Evolutionary conservation across 257 asterid species (phyloP), one percentile per base, ranked within the genome.

Genomic region (Oldenlandia corymbosa): DNA sequence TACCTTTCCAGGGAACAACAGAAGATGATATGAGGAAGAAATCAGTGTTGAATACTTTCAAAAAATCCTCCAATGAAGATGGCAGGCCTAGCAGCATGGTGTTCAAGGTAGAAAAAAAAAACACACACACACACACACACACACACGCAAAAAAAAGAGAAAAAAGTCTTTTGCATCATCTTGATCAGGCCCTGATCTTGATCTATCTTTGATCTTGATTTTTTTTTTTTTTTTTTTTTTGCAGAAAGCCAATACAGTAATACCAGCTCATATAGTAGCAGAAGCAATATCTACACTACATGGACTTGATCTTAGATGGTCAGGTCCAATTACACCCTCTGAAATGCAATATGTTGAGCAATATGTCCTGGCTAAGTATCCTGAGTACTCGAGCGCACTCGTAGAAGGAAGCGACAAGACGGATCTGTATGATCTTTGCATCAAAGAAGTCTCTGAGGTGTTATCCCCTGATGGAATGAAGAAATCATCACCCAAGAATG

Each of bases 251-350:
- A 76, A 86, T 42, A 78, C 82, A 27, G 73, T 88, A 68, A 84
- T 88, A 34, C 96, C 93, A 5, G 90, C 95, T 0, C 95, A 88
- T 70, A 73, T 86, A 28, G 82, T 88, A 17, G 96, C 96, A 5
- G 96, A 88, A 71, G 96, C 95, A 36, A 88, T 88, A 75, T 88
- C 95, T 5, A 88, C 87, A 36, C 88, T 88, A 16, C 81, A 80
- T 39, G 96, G 96, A 10, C 78, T 86, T 23, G 95, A 82, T 74
- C 85, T 88, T 2, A 71, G 96, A 67, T 88, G 96, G 96, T 88
- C 95, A 12, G 96, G 95, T 28, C 95, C 96, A 56, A 88, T 88
- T 39, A 88, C 96, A 30, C 95, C 93, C 0, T 73, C 71, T 0
- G 96, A 86, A 76, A 83, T 78, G 87, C 88, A 76, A 51, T 88